Conservation (phyloP, 2,329 filamentous ascomycete species). For the Graphilbum fragrans region DNA sequence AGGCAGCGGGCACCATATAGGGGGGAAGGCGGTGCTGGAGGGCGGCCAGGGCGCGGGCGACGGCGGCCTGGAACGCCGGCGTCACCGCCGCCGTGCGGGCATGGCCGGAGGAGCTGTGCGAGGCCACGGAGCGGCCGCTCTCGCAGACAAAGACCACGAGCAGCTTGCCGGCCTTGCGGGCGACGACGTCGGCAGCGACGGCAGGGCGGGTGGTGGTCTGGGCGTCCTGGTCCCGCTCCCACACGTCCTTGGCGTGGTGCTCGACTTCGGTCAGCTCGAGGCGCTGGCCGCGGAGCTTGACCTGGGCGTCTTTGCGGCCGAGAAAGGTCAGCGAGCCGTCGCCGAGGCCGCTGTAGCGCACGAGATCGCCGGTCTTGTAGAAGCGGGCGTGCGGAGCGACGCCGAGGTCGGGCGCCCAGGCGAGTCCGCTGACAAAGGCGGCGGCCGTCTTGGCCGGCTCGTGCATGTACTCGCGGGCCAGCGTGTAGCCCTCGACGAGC, state of each 20-base stretch:
- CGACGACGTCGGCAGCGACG: constrained; percentile 19
- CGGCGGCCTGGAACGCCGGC: constrained; percentile 40
- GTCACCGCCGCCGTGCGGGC: too few relatives aligned
- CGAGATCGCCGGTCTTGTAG: constrained; percentile 30
- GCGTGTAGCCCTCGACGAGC: constrained; percentile 43
- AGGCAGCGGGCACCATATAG: constrained; percentile 33
- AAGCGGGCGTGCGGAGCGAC: background rate
- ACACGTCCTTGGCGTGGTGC: constrained; percentile 19
- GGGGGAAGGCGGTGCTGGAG: constrained; percentile 25
- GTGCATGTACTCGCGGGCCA: constrained; percentile 26
- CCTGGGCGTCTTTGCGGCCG: constrained; percentile 27
- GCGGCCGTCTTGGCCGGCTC: constrained; percentile 13
- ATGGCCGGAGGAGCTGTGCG: too few relatives aligned
- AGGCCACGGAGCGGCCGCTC: too few relatives aligned
- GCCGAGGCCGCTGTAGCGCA: constrained; percentile 29
- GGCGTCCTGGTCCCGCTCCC: too few relatives aligned
- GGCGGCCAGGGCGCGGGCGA: constrained; percentile 22
- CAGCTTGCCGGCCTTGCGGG: too few relatives aligned
- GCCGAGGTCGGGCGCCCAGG: background rate
- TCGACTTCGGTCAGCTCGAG: constrained; percentile 33
- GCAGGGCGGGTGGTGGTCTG: constrained; percentile 32
- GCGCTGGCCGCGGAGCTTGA: constrained; percentile 23
- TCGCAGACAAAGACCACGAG: constrained; percentile 5
- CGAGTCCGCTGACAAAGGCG: background rate
- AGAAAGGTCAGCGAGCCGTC: constrained; percentile 36